Conservation (phyloP, 768 basidiomycete genomes). For the Termitomyces eurrhizus region DNA sequence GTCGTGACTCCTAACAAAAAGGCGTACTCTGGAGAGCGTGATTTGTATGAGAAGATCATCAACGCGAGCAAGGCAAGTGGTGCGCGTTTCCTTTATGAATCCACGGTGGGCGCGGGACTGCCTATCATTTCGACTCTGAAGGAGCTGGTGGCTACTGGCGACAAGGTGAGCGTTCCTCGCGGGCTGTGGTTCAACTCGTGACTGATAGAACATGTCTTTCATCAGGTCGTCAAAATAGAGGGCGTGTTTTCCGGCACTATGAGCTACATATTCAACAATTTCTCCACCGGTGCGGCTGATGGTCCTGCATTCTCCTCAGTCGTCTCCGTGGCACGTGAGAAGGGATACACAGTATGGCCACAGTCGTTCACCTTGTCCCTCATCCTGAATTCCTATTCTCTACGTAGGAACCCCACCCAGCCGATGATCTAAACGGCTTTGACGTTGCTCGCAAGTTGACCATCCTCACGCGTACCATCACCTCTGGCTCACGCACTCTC, state of each 20-base stretch:
- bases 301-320: constrained; percentile 85
- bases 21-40: constrained; percentile 74
- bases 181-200: background rate
- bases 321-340: constrained; percentile 82
- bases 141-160: constrained; percentile 89
- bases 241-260: constrained; percentile 98
- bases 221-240: constrained; percentile 83
- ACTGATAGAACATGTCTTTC: background rate
- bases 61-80: constrained; percentile 53
- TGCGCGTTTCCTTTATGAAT: constrained; percentile 77
- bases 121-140: constrained; percentile 91
- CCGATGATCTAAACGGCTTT: constrained; percentile 93
- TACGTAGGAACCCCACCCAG: constrained; percentile 90
- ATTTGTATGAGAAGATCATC: constrained; percentile 67
- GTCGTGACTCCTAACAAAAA: constrained; percentile 99
- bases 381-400: background rate
- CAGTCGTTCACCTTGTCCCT: background rate
- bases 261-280: constrained; percentile 98
- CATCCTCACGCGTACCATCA: constrained; percentile 82
- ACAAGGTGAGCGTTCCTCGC: constrained; percentile 53
- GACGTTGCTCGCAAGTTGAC: constrained; percentile 98
- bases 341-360: constrained; percentile 85
- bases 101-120: constrained; percentile 94
- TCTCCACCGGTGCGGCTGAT: constrained; percentile 65
- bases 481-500: constrained; percentile 28